phyloP scores from a whole-genome alignment of 1,284 basidiomycete species.

The Exsudoporus floridanus region DNA sequence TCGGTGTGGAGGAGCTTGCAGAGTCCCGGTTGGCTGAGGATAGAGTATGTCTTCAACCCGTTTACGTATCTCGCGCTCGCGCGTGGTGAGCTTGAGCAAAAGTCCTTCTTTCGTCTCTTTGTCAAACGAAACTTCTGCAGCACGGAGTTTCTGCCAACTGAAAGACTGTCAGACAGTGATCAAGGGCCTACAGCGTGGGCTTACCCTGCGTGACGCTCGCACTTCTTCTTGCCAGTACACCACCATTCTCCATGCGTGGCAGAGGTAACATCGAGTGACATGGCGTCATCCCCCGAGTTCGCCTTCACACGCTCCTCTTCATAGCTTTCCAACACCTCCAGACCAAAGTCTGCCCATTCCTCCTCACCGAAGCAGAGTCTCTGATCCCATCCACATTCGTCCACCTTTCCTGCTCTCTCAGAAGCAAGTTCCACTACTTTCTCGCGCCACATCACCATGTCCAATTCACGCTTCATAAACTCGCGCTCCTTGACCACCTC shows the following conservation, averaged over 20 bases:
- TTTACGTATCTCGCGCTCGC: constrained; percentile 72
- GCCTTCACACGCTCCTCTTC: constrained; percentile 44
- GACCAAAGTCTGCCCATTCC: constrained; percentile 67
- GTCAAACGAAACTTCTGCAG: constrained; percentile 69
- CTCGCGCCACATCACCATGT: constrained; percentile 65
- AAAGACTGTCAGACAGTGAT: constrained; percentile 8
- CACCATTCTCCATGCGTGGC: constrained; percentile 59
- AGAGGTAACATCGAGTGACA: constrained; percentile 43
- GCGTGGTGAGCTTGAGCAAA: constrained; percentile 59
- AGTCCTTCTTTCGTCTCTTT: constrained; percentile 65
- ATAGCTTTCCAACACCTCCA: constrained; percentile 65
- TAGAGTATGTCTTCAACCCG: constrained; percentile 68
- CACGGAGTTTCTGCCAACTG: constrained; percentile 78
- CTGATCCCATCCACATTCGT: constrained; percentile 81
- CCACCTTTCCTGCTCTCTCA: constrained; percentile 55
- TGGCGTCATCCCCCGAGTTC: constrained; percentile 25
- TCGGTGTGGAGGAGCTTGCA: constrained; percentile 38
- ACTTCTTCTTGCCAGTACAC: constrained; percentile 71
- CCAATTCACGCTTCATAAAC: constrained; percentile 62
- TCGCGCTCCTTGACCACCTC: constrained; percentile 59
- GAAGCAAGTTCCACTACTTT: constrained; percentile 62
- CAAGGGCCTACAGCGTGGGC: constrained; percentile 19
- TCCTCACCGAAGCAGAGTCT: constrained; percentile 77
- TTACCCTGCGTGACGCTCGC: constrained; percentile 76
- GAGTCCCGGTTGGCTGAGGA: constrained; percentile 41